Evolutionary conservation across 2,329 filamentous ascomycete species (phyloP), one percentile per base, ranked within the genome.

Genomic region (Xylaria sp.): DNA sequence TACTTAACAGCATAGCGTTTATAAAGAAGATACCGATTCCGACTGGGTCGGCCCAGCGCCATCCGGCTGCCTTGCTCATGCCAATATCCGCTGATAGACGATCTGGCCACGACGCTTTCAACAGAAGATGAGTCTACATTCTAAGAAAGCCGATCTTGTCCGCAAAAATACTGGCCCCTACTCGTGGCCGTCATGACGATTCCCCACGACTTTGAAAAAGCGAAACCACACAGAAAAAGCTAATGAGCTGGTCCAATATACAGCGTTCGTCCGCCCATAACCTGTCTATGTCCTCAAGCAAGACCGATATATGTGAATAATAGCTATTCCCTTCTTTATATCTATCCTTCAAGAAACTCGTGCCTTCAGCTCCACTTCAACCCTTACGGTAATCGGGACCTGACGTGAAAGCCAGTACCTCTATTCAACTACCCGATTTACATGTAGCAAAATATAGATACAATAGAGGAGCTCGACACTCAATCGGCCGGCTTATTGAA

Each of bases 1-100:
- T 65, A 48, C 20, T 57, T 52, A 25, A 46, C 37, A 51, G 63
- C 15, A 58, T 65, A 65, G 54, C 41, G 48, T 70, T 67, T 67
- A 65, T 59, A 60, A 63, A 60, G 23, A 31, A 55, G 28, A 37
- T 58, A 20, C 41, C 57, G 15, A 39, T 64, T 25, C 18, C 4
- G 44, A 52, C 23, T n/a, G 28, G 44, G 50, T 20, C 25, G 60
- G 51, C 44, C 15, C 15, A 52, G 50, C 46, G 59, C 56, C 48
- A 41, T 56, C 23, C 25, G 62, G 52, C 39, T 48, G 20, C 48
- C 51, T 50, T 37, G 34, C 25, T n/a, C 12, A 34, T 57, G 9
- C 25, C 7, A 57, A 31, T 18, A 13, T 46, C n/a, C 51, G 34
- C 4, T 12, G 31, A 25, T 12, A 55, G 23, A 46, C 48, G 25